phyloP scores from a whole-genome alignment of 1,284 basidiomycete genomes.

The Trichosporon faecale region DNA sequence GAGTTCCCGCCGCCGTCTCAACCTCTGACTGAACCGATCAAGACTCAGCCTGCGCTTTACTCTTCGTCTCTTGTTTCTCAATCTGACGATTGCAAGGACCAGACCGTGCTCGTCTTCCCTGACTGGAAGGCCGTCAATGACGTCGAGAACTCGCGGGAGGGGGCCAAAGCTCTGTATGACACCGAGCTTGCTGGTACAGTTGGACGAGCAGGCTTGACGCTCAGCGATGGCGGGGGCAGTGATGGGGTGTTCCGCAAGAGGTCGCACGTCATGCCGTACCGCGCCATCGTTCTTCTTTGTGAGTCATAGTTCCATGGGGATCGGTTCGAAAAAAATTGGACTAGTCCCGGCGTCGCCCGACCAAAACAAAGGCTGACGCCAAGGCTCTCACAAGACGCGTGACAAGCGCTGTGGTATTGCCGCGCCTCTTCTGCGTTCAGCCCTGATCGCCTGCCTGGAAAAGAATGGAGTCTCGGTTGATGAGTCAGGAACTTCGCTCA shows the following conservation, averaged over 20 bases:
- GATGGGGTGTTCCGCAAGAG: slow-evolving; percentile 52
- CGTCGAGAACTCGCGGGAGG: slow-evolving; percentile 62
- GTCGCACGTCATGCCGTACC: slow-evolving; percentile 62
- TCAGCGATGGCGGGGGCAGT: slow-evolving; percentile 28
- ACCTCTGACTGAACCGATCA: slow-evolving; percentile 25
- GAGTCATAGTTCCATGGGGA: slow-evolving; percentile 44
- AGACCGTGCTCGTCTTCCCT: slow-evolving; percentile 77
- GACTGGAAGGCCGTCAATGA: slow-evolving; percentile 79
- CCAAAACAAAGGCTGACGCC: not conserved
- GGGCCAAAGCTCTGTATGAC: slow-evolving; percentile 68
- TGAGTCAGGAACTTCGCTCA: slow-evolving; percentile 45
- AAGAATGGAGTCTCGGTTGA: slow-evolving; percentile 47
- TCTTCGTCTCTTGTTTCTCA: slow-evolving; percentile 80
- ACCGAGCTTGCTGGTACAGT: slow-evolving; percentile 61
- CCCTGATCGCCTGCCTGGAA: slow-evolving; percentile 39
- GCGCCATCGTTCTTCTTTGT: slow-evolving; percentile 78
- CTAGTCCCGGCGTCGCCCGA: not conserved
- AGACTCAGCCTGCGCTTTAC: slow-evolving; percentile 58
- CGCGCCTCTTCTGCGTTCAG: slow-evolving; percentile 70
- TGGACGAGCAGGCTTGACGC: slow-evolving; percentile 34
- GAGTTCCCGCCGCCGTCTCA: slow-evolving; percentile 34
- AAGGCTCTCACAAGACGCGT: slow-evolving; percentile 85
- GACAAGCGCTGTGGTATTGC: slow-evolving; percentile 86
- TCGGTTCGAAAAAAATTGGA: not conserved
- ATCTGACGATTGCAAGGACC: slow-evolving; percentile 61